These are phyloP conservation scores for Calycina marina DNA, from an alignment of 2,329 filamentous ascomycete genomes.

Conservation along the genomic window DNA sequence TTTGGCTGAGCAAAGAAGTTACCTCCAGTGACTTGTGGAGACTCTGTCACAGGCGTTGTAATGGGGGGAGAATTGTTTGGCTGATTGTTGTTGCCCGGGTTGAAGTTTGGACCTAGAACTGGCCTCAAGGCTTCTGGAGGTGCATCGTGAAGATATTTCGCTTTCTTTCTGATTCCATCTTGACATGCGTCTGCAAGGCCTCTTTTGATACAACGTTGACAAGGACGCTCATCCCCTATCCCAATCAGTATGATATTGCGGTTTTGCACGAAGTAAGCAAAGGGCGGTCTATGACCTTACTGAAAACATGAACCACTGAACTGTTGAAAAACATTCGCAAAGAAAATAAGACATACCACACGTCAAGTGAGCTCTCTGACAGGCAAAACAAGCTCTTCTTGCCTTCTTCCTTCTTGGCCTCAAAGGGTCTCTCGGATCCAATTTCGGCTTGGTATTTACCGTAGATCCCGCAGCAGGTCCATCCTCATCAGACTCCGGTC, in stretches of 20 bases:
- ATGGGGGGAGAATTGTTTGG: constrained; percentile 15
- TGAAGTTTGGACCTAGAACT: constrained; percentile 61
- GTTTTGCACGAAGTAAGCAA: too few species aligned
- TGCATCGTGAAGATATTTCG: constrained; percentile 95
- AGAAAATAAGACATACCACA: constrained; percentile 63
- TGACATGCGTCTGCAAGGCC: constrained; percentile 83
- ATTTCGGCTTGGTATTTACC: constrained; percentile 41
- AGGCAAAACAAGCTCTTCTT: constrained; percentile 86
- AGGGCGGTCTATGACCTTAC: too few species aligned
- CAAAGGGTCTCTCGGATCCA: constrained; percentile 76
- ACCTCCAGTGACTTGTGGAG: constrained; percentile 15
- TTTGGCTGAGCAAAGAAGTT: constrained; percentile 21
- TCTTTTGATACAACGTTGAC: constrained; percentile 85
- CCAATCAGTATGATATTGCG: constrained; percentile 6
- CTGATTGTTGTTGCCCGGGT: constrained; percentile 36
- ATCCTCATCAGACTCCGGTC: constrained; percentile 19
- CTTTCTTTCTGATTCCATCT: constrained; percentile 95
- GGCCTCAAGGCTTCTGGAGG: constrained; percentile 78
- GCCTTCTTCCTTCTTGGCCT: constrained; percentile 92
- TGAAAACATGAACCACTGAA: too few species aligned
- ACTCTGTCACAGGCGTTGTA: constrained; percentile 17
- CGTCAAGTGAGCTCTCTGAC: constrained; percentile 91
- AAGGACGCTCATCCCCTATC: constrained; percentile 85
- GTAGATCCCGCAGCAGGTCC: constrained; percentile 24
- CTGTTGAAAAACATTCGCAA: too few species aligned